Evolutionary conservation across 345 rosid species (phyloP).

Genomic region (Capsella bursapastoris): DNA sequence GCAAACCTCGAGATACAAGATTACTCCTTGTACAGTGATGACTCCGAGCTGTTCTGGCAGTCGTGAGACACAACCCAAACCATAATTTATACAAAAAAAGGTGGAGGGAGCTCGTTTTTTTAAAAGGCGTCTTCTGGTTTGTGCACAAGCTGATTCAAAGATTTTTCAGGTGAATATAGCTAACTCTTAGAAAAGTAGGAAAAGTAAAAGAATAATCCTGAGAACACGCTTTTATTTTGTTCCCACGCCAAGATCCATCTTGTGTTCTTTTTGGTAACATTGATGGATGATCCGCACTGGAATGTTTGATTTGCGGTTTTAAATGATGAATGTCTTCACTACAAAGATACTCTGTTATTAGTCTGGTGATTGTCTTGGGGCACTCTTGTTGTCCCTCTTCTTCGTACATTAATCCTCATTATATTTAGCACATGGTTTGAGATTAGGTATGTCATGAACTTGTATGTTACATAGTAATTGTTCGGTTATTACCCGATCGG

Average conservation of each 20-base stretch:
- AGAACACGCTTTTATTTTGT: constrained; percentile 33
- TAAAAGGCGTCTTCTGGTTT: constrained; percentile 46
- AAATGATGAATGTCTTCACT: constrained; percentile 6
- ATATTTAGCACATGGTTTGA: neutral
- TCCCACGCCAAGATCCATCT: constrained; percentile 37
- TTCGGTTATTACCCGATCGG: no score
- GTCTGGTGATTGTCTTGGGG: constrained; percentile 11
- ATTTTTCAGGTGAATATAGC: constrained; percentile 47
- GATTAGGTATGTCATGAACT: neutral
- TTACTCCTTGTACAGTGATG: constrained; percentile 77
- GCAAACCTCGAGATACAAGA: constrained; percentile 96
- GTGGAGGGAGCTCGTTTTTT: constrained; percentile 41
- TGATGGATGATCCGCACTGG: constrained; percentile 37
- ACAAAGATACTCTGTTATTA: constrained; percentile 1
- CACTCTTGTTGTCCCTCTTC: neutral
- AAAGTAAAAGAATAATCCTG: constrained; percentile 42
- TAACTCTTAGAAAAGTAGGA: constrained; percentile 42
- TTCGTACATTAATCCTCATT: neutral
- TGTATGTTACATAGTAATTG: no score
- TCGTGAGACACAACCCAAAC: constrained; percentile 43
- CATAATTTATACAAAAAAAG: constrained; percentile 24
- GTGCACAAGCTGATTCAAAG: constrained; percentile 46
- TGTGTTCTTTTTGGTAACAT: constrained; percentile 32
- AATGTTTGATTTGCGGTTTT: constrained; percentile 24
- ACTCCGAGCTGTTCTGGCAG: constrained; percentile 82